Evolutionary conservation across 2,329 filamentous ascomycete genomes (phyloP).

Genomic region (Alternaria atra): DNA sequence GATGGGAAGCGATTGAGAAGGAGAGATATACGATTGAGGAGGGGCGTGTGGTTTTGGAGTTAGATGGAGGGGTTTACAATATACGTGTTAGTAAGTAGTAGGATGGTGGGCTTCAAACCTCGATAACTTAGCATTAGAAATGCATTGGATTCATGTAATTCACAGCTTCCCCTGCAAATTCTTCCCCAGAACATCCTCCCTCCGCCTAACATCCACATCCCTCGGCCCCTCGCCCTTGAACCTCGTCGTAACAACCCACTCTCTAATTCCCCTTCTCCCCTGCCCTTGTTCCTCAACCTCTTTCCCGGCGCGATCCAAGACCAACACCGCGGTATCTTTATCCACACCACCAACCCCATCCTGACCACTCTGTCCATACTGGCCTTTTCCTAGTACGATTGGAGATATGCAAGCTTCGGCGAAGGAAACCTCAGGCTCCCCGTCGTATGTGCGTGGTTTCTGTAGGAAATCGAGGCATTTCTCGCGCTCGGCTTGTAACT

Average conservation of each 20-base stretch:
- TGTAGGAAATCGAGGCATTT: constrained; percentile 57
- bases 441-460: constrained; percentile 58
- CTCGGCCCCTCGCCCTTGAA: constrained; percentile 66
- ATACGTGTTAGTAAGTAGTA: not conserved
- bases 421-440: constrained; percentile 50
- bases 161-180: constrained; percentile 26
- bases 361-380: constrained; percentile 44
- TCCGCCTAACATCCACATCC: constrained; percentile 61
- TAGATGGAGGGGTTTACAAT: not conserved
- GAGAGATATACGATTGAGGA: not conserved
- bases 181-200: constrained; percentile 56
- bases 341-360: constrained; percentile 47
- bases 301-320: constrained; percentile 63
- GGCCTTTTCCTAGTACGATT: constrained; percentile 51
- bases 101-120: too few species aligned
- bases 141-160: not conserved
- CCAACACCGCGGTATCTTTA: constrained; percentile 63
- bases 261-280: constrained; percentile 60
- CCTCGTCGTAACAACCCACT: constrained; percentile 65
- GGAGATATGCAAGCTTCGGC: constrained; percentile 56
- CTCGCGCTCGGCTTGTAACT: constrained; percentile 52
- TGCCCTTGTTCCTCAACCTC: constrained; percentile 62
- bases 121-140: too few species aligned
- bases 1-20: not conserved
- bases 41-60: not conserved